Conservation (phyloP, 1,139 yeast species). For the Wickerhamiella pararugosa region DNA sequence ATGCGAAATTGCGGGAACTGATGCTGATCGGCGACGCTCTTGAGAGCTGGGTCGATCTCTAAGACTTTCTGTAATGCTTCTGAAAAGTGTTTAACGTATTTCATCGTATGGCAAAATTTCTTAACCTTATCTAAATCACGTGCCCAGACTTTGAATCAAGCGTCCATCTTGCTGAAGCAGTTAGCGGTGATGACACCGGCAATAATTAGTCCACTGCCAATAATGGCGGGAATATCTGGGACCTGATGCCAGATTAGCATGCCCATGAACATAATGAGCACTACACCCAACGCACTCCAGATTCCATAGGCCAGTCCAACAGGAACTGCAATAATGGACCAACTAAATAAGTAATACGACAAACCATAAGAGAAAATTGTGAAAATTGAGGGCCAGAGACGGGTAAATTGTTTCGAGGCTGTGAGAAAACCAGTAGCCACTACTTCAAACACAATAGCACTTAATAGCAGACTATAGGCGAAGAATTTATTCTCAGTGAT, state of each 20-base stretch:
- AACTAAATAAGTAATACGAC: constrained; percentile 2
- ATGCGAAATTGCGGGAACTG: constrained; percentile 20
- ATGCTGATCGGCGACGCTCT: constrained; percentile 13
- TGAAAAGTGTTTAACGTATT: constrained; percentile 21
- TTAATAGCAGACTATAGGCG: constrained; percentile 2
- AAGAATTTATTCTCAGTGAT: background rate
- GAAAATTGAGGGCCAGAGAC: background rate
- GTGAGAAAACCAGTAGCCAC: constrained; percentile 4
- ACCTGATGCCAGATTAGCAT: constrained; percentile 3
- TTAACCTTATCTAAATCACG: background rate
- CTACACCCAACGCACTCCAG: constrained; percentile 6
- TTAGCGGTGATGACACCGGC: constrained; percentile 5
- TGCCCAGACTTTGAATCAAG: background rate
- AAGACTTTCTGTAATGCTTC: constrained; percentile 25
- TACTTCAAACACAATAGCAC: constrained; percentile 4
- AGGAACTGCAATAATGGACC: constrained; percentile 2
- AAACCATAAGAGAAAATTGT: constrained; percentile 3
- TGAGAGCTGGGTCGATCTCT: constrained; percentile 25
- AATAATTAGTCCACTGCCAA: constrained; percentile 4
- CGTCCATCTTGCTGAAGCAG: constrained; percentile 4
- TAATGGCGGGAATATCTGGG: constrained; percentile 3
- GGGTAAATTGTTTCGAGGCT: constrained; percentile 3
- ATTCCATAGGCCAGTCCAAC: constrained; percentile 5
- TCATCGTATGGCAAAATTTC: background rate
- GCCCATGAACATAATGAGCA: constrained; percentile 2